Percentiles rank a stretch among this genome's conserved stretches.
phyloP scores from a whole-genome alignment of 2,329 filamentous ascomycete species.

The Ophiocordyceps camponoti-saundersi region DNA sequence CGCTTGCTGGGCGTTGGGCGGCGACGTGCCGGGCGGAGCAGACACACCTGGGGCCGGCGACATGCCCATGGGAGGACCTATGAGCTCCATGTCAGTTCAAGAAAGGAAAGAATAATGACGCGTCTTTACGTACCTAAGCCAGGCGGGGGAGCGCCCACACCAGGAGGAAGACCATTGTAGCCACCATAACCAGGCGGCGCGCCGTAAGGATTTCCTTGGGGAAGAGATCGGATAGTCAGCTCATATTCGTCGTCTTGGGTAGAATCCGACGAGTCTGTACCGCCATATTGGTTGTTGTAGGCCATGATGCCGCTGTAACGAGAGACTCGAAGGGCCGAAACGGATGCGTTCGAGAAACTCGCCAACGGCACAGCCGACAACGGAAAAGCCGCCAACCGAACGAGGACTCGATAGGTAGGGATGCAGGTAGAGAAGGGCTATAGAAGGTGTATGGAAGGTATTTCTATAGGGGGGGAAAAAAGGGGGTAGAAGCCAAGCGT shows the following conservation, averaged over 20 bases:
- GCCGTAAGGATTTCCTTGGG: conserved; percentile 43
- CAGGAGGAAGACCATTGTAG: conserved; percentile 46
- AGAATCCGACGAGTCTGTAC: conserved; percentile 10
- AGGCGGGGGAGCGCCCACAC: conserved; percentile 63
- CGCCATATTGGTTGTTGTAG: conserved; percentile 39
- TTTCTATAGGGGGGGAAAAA: too few species aligned
- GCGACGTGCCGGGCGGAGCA: conserved; percentile 69
- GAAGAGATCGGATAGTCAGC: background rate
- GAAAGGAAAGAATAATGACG: background rate
- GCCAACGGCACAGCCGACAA: background rate
- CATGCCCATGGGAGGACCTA: conserved; percentile 67
- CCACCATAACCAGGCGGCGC: conserved; percentile 59
- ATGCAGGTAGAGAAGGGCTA: too few species aligned
- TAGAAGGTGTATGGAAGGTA: too few species aligned
- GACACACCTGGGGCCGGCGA: conserved; percentile 43
- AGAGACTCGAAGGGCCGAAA: background rate
- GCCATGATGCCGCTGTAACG: conserved; percentile 24
- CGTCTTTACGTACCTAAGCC: conserved; percentile 52
- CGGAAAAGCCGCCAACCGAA: background rate
- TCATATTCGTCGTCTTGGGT: background rate
- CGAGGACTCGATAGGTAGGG: too few species aligned
- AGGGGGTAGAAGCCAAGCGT: too few species aligned
- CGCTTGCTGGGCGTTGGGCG: conserved; percentile 55
- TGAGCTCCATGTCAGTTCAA: conserved; percentile 1
- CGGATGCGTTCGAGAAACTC: background rate